These are phyloP conservation scores for Russula earlei DNA, from an alignment of 768 basidiomycete species.

Conservation along the genomic window DNA sequence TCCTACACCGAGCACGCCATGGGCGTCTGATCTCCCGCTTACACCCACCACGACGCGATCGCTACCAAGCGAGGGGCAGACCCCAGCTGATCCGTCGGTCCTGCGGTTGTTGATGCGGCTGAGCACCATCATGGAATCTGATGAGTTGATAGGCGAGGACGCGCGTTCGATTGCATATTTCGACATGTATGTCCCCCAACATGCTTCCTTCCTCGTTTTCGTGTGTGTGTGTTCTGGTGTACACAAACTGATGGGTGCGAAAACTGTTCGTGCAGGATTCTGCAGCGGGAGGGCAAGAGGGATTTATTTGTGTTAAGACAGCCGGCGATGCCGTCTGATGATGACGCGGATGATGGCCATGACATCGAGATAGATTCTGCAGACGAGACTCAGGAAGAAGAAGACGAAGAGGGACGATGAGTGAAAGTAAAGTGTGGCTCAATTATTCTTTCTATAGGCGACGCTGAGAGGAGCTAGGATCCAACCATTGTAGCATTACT, in stretches of 20 bases:
- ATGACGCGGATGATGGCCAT: slow-evolving; percentile 25
- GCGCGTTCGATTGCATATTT: slow-evolving; percentile 52
- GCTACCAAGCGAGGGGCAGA: slow-evolving; percentile 28
- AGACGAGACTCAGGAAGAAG: neutral
- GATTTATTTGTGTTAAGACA: slow-evolving; percentile 45
- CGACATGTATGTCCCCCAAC: slow-evolving; percentile 46
- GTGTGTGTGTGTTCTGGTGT: neutral
- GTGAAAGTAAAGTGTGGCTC: neutral
- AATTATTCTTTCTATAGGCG: neutral
- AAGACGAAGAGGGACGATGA: neutral
- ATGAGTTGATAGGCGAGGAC: slow-evolving; percentile 34
- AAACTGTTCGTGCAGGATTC: slow-evolving; percentile 35
- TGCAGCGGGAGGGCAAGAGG: slow-evolving; percentile 45
- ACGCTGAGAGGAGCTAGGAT: neutral
- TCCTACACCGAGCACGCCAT: slow-evolving; percentile 45
- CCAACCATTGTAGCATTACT: neutral
- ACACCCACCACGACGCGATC: slow-evolving; percentile 42
- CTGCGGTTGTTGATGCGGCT: slow-evolving; percentile 28
- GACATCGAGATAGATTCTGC: slow-evolving; percentile 1
- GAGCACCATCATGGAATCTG: slow-evolving; percentile 23
- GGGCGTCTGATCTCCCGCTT: slow-evolving; percentile 32
- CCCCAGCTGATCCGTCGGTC: slow-evolving; percentile 31
- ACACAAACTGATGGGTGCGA: slow-evolving; percentile 7
- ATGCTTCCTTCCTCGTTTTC: slow-evolving; percentile 12
- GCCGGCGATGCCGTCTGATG: slow-evolving; percentile 28